phyloP scores from a whole-genome alignment of 192 early-diverging fungal species.

The Phlyctochytrium arcticum region DNA sequence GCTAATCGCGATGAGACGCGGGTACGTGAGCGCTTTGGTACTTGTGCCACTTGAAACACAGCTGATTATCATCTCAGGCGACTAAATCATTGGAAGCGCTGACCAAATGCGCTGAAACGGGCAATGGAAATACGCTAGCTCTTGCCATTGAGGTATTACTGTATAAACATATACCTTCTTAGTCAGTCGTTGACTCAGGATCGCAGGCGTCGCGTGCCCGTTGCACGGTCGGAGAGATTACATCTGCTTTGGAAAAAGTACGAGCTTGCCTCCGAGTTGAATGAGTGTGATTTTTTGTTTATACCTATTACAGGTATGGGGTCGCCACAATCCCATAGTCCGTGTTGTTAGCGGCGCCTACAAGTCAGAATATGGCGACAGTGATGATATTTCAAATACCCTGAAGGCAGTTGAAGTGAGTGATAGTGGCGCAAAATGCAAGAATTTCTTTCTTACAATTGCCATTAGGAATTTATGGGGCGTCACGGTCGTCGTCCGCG shows the following conservation, averaged over 20 bases:
- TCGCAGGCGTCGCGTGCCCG: slow-evolving; percentile 66
- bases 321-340: slow-evolving; percentile 75
- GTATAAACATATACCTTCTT: neutral
- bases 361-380: slow-evolving; percentile 71
- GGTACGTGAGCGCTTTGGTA: slow-evolving; percentile 22
- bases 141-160: slow-evolving; percentile 60
- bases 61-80: slow-evolving; percentile 26
- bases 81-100: slow-evolving; percentile 56
- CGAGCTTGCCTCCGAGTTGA: neutral
- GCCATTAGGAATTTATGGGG: slow-evolving; percentile 51
- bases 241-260: slow-evolving; percentile 67
- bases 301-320: slow-evolving; percentile 48
- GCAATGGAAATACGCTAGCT: slow-evolving; percentile 68
- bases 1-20: slow-evolving; percentile 49
- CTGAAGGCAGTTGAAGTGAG: slow-evolving; percentile 53
- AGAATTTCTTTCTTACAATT: neutral
- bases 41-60: neutral
- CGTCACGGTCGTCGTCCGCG: slow-evolving; percentile 79
- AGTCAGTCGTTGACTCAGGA: neutral
- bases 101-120: slow-evolving; percentile 61
- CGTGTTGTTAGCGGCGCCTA: slow-evolving; percentile 84
- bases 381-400: slow-evolving; percentile 62
- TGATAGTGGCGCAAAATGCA: no score
- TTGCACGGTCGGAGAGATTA: slow-evolving; percentile 85
- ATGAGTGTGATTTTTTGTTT: slow-evolving; percentile 7